Evolutionary conservation across 192 early-diverging fungal species (phyloP).

Genomic region (Coemansia sp.): DNA sequence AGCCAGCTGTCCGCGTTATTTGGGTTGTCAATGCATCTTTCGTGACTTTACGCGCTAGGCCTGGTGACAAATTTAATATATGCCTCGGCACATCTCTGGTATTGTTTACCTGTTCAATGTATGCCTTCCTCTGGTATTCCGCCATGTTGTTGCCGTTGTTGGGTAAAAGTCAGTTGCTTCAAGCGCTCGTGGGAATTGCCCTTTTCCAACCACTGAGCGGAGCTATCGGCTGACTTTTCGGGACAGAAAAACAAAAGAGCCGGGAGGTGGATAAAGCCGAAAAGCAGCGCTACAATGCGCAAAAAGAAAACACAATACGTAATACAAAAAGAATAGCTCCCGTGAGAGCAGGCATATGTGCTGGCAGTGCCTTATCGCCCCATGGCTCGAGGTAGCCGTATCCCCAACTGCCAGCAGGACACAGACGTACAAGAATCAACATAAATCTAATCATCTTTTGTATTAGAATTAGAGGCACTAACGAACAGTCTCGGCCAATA

Average conservation of each 20-base stretch:
- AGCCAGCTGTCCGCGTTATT: background rate
- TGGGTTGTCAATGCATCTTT: background rate
- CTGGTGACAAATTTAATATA: background rate
- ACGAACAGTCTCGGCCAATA: background rate
- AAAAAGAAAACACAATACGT: background rate
- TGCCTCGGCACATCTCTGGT: background rate
- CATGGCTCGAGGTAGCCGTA: background rate
- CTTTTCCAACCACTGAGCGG: background rate
- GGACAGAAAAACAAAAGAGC: background rate
- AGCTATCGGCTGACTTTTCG: background rate
- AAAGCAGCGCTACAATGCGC: background rate
- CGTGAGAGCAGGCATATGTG: conserved; percentile 1
- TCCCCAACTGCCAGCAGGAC: too few species aligned
- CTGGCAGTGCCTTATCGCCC: background rate
- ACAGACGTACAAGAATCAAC: too few species aligned
- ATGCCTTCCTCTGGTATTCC: background rate
- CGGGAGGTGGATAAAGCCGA: too few species aligned
- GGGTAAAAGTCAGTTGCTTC: too few species aligned
- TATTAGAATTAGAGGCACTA: too few species aligned
- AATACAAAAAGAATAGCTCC: background rate
- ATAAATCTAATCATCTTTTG: background rate
- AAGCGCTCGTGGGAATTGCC: too few species aligned
- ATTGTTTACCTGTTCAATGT: background rate
- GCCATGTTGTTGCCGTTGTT: background rate
- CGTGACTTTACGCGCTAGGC: background rate